Evolutionary conservation across 2,329 filamentous ascomycete species (phyloP), one percentile per base, ranked within the genome.

Genomic region (Aureobasidium zeae): DNA sequence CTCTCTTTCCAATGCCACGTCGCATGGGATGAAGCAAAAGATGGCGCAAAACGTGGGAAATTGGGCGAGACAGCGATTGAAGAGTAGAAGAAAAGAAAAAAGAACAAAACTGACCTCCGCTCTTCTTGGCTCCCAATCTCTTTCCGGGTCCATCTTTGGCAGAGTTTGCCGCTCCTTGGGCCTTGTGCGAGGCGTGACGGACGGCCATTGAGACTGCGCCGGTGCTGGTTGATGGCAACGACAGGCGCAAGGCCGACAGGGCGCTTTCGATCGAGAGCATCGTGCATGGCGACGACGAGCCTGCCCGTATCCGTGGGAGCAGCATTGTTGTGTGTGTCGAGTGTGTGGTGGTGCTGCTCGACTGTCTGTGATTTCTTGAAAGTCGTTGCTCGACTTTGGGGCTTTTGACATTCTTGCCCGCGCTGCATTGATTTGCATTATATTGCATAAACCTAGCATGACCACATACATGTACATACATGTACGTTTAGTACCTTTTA

Each of bases 41-140:
- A n/a, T n/a, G n/a, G n/a, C n/a, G n/a, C n/a, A n/a, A n/a, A n/a
- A n/a, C n/a, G n/a, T n/a, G n/a, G n/a, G n/a, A n/a, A n/a, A n/a
- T n/a, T n/a, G n/a, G n/a, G n/a, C n/a, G n/a, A n/a, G n/a, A n/a
- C n/a, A n/a, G n/a, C n/a, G n/a, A n/a, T n/a, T n/a, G n/a, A n/a
- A n/a, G n/a, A n/a, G n/a, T n/a, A n/a, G n/a, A n/a, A n/a, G n/a
- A n/a, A n/a, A n/a, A n/a, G n/a, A n/a, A n/a, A n/a, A n/a, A n/a
- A n/a, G n/a, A n/a, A n/a, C n/a, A n/a, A n/a, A n/a, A n/a, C n/a
- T n/a, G n/a, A 84, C 85, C 89, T 63, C 85, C 86, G 13, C 82
- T 81, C 65, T 89, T 86, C 73, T 98, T 98, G 4, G 89, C 88
- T 53, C 91, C 91, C 53, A 98, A 69, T 62, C 94, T 86, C 69